phyloP scores from a whole-genome alignment of 306 rosid genomes.

The Dryas octopetala region DNA sequence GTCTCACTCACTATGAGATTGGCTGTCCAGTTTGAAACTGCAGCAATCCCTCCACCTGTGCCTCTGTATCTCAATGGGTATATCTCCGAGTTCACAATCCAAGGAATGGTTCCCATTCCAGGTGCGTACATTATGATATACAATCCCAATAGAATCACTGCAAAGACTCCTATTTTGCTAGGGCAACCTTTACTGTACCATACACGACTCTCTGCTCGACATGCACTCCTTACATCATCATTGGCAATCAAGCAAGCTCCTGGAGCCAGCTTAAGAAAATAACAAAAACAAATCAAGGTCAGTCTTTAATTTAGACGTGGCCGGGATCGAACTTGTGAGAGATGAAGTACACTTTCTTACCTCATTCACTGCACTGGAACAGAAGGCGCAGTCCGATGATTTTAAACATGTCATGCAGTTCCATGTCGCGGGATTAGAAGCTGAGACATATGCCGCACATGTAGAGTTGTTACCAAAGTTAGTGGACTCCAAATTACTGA shows the following conservation, averaged over 20 bases:
- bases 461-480: slow-evolving; percentile 59
- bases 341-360: slow-evolving; percentile 46
- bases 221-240: slow-evolving; percentile 30
- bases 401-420: slow-evolving; percentile 73
- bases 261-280: slow-evolving; percentile 37
- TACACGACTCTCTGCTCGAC: slow-evolving; percentile 38
- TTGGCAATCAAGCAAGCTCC: slow-evolving; percentile 66
- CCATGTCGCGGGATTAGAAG: slow-evolving; percentile 53
- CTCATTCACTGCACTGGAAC: slow-evolving; percentile 32
- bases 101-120: slow-evolving; percentile 78
- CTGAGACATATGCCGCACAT: slow-evolving; percentile 44
- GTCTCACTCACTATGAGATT: slow-evolving; percentile 68
- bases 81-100: slow-evolving; percentile 79
- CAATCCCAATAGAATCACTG: slow-evolving; percentile 53
- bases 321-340: background rate
- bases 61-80: slow-evolving; percentile 77
- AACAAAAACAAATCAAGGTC: background rate
- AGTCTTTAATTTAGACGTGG: background rate
- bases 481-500: slow-evolving; percentile 43
- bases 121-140: slow-evolving; percentile 70
- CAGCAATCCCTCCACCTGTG: slow-evolving; percentile 77
- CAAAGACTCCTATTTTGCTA: slow-evolving; percentile 64
- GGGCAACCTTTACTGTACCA: slow-evolving; percentile 79
- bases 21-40: slow-evolving; percentile 70
- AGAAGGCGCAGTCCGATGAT: slow-evolving; percentile 53